A percentile compares a stretch with the other conserved stretches of the same genome.
Conservation (phyloP, 371 early-diverging fungal species). For the Massospora cicadina region DNA sequence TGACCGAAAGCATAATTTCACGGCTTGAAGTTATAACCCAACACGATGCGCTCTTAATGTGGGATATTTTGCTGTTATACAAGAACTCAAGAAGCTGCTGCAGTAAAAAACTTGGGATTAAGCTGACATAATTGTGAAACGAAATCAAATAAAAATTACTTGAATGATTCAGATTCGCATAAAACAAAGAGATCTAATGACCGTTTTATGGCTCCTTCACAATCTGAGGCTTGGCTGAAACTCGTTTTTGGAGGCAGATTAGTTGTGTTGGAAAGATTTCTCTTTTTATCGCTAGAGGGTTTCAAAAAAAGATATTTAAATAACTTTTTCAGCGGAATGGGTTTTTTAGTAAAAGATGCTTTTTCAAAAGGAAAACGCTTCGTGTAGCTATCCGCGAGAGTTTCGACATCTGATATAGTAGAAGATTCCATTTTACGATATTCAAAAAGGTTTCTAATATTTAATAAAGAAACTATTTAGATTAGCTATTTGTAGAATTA, state of each 20-base stretch:
- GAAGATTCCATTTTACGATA: no score
- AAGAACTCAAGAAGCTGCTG: neutral
- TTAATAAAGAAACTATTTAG: no score
- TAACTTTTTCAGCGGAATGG: neutral
- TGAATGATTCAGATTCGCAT: neutral
- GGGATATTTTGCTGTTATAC: neutral
- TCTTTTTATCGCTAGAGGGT: neutral
- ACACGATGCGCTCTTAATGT: neutral
- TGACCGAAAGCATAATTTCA: neutral
- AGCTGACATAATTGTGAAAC: neutral
- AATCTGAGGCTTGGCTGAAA: no score
- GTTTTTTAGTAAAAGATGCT: neutral
- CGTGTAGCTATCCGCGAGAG: neutral
- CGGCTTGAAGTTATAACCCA: neutral
- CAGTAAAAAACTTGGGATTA: neutral
- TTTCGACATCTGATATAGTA: no score
- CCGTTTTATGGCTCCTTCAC: no score
- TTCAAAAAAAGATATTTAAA: neutral
- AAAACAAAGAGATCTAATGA: neutral
- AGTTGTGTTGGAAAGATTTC: neutral
- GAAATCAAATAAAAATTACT: neutral
- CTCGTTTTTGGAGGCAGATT: neutral
- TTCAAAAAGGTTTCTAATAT: no score
- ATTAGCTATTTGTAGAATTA: no score
- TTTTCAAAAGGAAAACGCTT: neutral